Percentiles rank a stretch among this genome's conserved stretches.
Evolutionary conservation across 306 rosid genomes (phyloP).

Genomic region (Macrotyloma uniflorum): DNA sequence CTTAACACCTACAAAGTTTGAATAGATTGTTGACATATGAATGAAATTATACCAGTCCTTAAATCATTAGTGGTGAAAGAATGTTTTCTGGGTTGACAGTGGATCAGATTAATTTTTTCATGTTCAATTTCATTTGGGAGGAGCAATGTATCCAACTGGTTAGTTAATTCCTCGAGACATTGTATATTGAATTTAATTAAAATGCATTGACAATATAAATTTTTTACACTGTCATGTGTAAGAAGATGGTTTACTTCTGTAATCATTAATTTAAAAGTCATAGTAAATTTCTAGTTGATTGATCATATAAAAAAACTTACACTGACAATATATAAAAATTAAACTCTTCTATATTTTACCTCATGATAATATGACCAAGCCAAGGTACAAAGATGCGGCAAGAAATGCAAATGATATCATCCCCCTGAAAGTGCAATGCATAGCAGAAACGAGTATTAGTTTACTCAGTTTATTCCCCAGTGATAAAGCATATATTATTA

Average conservation of each 20-base stretch:
- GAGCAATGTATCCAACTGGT: background rate
- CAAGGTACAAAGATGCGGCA: conserved; percentile 55
- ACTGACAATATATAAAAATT: background rate
- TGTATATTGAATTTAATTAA: background rate
- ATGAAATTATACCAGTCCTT: background rate
- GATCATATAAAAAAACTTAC: background rate
- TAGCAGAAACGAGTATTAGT: conserved; percentile 18
- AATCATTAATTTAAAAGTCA: background rate
- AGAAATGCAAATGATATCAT: conserved; percentile 56
- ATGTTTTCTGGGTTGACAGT: background rate
- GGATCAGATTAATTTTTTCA: background rate
- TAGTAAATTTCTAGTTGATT: background rate
- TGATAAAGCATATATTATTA: background rate
- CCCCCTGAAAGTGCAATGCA: conserved; percentile 51
- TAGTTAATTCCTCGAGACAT: background rate
- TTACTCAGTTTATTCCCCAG: too few species aligned
- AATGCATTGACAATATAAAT: background rate
- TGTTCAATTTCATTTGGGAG: background rate
- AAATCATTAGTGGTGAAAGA: background rate
- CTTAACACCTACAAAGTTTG: background rate
- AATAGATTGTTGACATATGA: background rate
- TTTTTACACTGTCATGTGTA: background rate
- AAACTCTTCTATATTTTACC: conserved; percentile 34
- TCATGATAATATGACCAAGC: conserved; percentile 63
- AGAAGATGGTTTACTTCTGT: background rate